Evolutionary conservation across 2,329 filamentous ascomycete species (phyloP).

Genomic region (Apiospora pterosperma): DNA sequence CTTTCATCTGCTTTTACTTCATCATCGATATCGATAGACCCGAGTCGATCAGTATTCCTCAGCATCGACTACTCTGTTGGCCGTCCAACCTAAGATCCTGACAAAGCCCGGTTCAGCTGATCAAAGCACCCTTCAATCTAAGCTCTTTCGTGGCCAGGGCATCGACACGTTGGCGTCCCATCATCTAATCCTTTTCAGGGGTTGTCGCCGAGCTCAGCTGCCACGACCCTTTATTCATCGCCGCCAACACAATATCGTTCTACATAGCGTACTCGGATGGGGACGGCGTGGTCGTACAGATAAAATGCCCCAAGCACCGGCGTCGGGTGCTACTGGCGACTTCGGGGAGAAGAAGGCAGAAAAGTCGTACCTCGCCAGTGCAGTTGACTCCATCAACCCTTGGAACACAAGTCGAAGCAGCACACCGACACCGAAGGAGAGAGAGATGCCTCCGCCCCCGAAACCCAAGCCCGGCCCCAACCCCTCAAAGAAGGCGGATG

Average conservation of each 20-base stretch:
- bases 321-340: background rate
- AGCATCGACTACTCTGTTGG: background rate
- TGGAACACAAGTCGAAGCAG: slow-evolving; percentile 47
- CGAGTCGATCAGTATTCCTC: background rate
- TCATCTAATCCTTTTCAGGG: background rate
- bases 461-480: slow-evolving; percentile 19
- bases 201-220: background rate
- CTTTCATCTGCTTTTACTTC: background rate
- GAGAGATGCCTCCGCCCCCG: slow-evolving; percentile 19
- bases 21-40: background rate
- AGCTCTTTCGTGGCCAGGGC: background rate
- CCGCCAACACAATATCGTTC: background rate
- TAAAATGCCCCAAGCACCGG: slow-evolving; percentile 4
- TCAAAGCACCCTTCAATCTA: background rate
- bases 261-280: background rate
- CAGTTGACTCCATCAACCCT: slow-evolving; percentile 60
- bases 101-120: background rate
- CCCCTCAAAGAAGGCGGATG: slow-evolving; percentile 39
- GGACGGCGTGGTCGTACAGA: background rate
- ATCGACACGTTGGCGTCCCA: background rate
- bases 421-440: slow-evolving; percentile 43
- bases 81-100: background rate
- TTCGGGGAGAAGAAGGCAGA: slow-evolving; percentile 47
- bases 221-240: background rate
- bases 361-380: slow-evolving; percentile 57